phyloP scores from a whole-genome alignment of 345 rosid species.

The Acer yangbiense region DNA sequence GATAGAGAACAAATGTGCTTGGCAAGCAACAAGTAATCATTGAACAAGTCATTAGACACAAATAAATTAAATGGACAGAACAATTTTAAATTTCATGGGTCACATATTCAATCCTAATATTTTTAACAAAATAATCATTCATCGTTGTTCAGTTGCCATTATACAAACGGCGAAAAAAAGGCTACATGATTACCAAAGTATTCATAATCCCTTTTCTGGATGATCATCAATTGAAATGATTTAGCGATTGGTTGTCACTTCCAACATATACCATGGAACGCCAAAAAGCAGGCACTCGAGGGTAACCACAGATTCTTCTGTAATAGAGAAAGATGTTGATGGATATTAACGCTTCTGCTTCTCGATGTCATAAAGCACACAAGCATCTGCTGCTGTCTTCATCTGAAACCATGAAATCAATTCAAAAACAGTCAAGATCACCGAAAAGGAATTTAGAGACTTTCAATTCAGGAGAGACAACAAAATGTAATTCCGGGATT shows the following conservation, averaged over 20 bases:
- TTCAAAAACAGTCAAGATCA: slow-evolving; percentile 11
- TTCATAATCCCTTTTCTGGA: background rate
- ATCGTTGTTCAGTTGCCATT: background rate
- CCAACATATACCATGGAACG: background rate
- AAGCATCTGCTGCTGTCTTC: slow-evolving; percentile 94
- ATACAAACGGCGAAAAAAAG: background rate
- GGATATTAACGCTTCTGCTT: slow-evolving; percentile 45
- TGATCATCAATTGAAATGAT: background rate
- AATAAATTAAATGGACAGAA: background rate
- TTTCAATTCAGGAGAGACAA: background rate
- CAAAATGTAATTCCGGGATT: background rate
- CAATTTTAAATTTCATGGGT: background rate
- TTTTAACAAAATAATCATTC: background rate
- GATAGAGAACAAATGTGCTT: background rate
- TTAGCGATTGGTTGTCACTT: background rate
- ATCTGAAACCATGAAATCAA: slow-evolving; percentile 49
- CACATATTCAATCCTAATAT: background rate
- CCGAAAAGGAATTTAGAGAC: background rate
- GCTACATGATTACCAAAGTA: background rate
- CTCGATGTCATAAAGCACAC: slow-evolving; percentile 76
- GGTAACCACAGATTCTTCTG: background rate
- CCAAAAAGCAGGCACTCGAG: background rate
- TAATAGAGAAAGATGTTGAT: background rate
- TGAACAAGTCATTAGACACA: background rate
- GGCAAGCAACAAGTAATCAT: background rate